These are phyloP conservation scores for Terfezia boudieri DNA, from an alignment of 495 filamentous ascomycete species.

Conservation along the genomic window DNA sequence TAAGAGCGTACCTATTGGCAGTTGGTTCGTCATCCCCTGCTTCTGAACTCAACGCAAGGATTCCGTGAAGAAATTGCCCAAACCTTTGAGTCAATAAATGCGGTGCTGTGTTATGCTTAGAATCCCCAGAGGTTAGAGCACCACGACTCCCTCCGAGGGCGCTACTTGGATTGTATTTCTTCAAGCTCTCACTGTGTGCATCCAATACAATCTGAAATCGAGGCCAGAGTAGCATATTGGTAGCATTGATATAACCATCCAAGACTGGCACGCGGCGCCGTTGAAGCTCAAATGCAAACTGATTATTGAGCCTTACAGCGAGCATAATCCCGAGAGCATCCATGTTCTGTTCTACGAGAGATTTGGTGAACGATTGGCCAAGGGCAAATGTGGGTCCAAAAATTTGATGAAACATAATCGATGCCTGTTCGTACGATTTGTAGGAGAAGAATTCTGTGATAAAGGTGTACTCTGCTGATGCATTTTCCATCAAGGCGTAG, in stretches of 20 bases:
- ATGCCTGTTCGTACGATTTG: slow-evolving; percentile 30
- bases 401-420: slow-evolving; percentile 50
- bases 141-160: slow-evolving; percentile 31
- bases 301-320: slow-evolving; percentile 83
- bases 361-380: slow-evolving; percentile 53
- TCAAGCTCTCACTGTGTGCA: slow-evolving; percentile 68
- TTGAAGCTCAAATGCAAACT: slow-evolving; percentile 79
- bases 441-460: slow-evolving; percentile 71
- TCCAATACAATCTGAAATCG: slow-evolving; percentile 87
- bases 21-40: slow-evolving; percentile 61
- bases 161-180: slow-evolving; percentile 26
- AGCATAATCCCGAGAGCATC: slow-evolving; percentile 74
- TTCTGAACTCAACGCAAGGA: slow-evolving; percentile 60
- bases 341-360: slow-evolving; percentile 47
- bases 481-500: slow-evolving; percentile 78
- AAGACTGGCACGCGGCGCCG: slow-evolving; percentile 69
- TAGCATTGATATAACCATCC: slow-evolving; percentile 82
- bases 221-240: slow-evolving; percentile 90
- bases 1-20: background rate
- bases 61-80: slow-evolving; percentile 66
- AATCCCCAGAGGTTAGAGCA: slow-evolving; percentile 29
- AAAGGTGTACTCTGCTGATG: slow-evolving; percentile 86
- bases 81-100: slow-evolving; percentile 83
- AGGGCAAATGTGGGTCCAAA: slow-evolving; percentile 68
- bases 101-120: slow-evolving; percentile 59